Conservation (phyloP, 1,284 basidiomycete genomes). For the Boletus sp. region DNA sequence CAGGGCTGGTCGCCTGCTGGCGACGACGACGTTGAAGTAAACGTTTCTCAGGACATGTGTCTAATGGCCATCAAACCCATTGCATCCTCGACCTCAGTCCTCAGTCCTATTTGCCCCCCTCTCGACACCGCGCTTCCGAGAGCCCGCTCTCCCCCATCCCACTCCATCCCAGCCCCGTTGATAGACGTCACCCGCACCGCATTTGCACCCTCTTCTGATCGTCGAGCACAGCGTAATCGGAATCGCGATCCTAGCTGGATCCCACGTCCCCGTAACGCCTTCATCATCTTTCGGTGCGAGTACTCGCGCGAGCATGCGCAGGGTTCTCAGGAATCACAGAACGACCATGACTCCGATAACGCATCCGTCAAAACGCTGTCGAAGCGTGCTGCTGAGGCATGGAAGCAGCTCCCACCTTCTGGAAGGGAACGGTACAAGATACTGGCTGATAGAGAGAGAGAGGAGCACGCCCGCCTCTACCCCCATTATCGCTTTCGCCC, state of each 20-base stretch:
- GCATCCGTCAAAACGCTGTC: constrained; percentile 47
- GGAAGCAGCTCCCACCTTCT: constrained; percentile 45
- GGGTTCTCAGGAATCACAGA: constrained; percentile 16
- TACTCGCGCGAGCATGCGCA: constrained; percentile 45
- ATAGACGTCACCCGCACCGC: not conserved
- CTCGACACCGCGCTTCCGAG: constrained; percentile 3
- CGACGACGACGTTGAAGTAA: constrained; percentile 30
- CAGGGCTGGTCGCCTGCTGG: constrained; percentile 29
- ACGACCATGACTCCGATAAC: constrained; percentile 20
- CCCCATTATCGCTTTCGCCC: constrained; percentile 65
- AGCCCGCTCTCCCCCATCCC: not conserved
- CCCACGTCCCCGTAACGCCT: constrained; percentile 82
- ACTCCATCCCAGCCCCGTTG: not conserved
- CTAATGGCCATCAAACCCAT: constrained; percentile 13
- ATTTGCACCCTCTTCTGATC: constrained; percentile 30
- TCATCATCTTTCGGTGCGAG: constrained; percentile 84
- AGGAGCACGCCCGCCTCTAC: constrained; percentile 49
- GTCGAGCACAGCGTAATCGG: constrained; percentile 33
- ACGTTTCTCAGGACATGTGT: constrained; percentile 18
- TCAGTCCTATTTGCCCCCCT: constrained; percentile 18
- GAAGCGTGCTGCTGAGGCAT: constrained; percentile 58
- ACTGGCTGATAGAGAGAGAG: constrained; percentile 49
- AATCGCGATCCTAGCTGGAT: constrained; percentile 57
- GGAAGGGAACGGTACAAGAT: constrained; percentile 48
- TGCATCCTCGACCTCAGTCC: constrained; percentile 4